phyloP scores from a whole-genome alignment of 371 early-diverging fungal genomes.

The Batkoa obscura region DNA sequence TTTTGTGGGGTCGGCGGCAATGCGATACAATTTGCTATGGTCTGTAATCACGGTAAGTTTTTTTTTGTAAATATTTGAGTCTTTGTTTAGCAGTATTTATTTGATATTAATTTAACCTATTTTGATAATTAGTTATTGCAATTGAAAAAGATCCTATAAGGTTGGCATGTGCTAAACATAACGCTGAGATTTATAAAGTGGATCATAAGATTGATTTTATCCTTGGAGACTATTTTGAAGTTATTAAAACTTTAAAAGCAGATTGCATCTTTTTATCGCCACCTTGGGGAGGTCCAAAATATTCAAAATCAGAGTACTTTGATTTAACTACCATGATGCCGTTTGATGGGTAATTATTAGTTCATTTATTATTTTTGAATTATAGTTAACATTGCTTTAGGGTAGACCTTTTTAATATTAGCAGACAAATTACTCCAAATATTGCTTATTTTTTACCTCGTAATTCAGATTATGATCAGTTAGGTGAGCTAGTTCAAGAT shows the following conservation, averaged over 20 bases:
- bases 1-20: constrained; percentile 95
- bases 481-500: constrained; percentile 25
- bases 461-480: constrained; percentile 38
- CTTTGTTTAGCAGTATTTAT: neutral
- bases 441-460: constrained; percentile 73
- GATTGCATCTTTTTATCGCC: constrained; percentile 85
- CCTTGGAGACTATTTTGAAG: constrained; percentile 54
- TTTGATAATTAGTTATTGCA: constrained; percentile 64
- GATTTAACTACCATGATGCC: constrained; percentile 53
- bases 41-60: neutral
- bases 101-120: constrained; percentile 60
- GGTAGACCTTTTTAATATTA: constrained; percentile 33
- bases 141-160: constrained; percentile 76
- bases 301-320: constrained; percentile 14
- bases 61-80: neutral
- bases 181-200: constrained; percentile 82
- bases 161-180: constrained; percentile 60
- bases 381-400: constrained; percentile 13
- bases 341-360: constrained; percentile 42
- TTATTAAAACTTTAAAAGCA: constrained; percentile 40
- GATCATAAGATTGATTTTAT: constrained; percentile 82
- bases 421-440: constrained; percentile 42
- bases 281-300: constrained; percentile 71
- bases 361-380: constrained; percentile 1
- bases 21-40: constrained; percentile 27